Percentiles rank a stretch among this genome's conserved stretches.
Conservation (phyloP, 2,329 filamentous ascomycete species). For the Plenodomus lindquistii region DNA sequence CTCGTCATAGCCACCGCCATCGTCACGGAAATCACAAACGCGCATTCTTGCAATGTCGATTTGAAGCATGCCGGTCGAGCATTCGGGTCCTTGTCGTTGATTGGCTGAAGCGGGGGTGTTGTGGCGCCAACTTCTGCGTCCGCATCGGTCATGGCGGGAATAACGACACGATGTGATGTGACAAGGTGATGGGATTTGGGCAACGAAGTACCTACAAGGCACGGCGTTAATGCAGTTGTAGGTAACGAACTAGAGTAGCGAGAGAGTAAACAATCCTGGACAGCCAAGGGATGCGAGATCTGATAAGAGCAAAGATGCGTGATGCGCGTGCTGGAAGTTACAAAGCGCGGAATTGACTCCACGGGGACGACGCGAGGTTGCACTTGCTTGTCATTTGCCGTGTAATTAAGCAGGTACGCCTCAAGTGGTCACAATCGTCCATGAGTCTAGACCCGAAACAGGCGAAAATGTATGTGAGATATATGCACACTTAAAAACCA, state of each 20-base stretch:
- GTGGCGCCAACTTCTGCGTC: slow-evolving; percentile 17
- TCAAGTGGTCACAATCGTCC: no score
- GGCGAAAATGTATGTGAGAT: no score
- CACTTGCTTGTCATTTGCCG: no score
- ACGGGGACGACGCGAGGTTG: no score
- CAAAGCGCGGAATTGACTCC: slow-evolving; percentile 25
- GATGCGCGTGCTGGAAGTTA: slow-evolving; percentile 10
- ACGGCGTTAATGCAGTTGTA: not conserved
- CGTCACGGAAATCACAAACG: slow-evolving; percentile 69
- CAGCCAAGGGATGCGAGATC: not conserved
- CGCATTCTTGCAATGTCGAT: slow-evolving; percentile 64
- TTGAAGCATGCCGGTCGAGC: slow-evolving; percentile 62
- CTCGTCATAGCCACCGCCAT: slow-evolving; percentile 67
- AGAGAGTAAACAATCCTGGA: not conserved
- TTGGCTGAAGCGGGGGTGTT: slow-evolving; percentile 19
- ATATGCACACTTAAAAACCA: no score
- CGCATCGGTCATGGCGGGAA: slow-evolving; percentile 8
- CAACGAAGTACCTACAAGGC: not conserved
- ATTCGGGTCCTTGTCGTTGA: slow-evolving; percentile 34
- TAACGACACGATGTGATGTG: not conserved
- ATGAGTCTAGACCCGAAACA: no score
- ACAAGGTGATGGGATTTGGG: not conserved
- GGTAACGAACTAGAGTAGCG: not conserved
- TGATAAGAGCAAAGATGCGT: not conserved
- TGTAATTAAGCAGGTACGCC: no score